These are phyloP conservation scores for Verticillium longisporum DNA, from an alignment of 2,329 filamentous ascomycete genomes.

Conservation along the genomic window DNA sequence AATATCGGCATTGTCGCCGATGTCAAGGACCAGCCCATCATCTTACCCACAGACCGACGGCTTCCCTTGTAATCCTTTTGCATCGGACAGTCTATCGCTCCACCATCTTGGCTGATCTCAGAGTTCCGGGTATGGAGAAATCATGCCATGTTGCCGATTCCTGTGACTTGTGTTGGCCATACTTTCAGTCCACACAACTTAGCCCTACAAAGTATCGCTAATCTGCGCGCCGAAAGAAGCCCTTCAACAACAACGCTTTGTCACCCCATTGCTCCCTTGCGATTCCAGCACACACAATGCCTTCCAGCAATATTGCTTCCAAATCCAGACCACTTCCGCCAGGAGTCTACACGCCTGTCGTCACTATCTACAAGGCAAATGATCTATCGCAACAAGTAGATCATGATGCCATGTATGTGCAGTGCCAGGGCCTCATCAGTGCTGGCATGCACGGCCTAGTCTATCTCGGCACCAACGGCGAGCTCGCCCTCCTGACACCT, in stretches of 20 bases:
- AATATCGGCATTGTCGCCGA: no score
- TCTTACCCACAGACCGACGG: no score
- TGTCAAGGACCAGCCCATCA: no score
- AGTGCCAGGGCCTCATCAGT: conserved; percentile 31
- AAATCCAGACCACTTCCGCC: conserved; percentile 31
- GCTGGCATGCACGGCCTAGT: conserved; percentile 39
- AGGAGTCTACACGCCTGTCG: conserved; percentile 39
- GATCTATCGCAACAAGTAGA: conserved; percentile 31
- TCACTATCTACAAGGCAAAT: conserved; percentile 36
- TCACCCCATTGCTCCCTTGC: neutral
- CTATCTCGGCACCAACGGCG: conserved; percentile 39
- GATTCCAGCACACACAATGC: conserved; percentile 13
- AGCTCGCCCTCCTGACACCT: conserved; percentile 31
- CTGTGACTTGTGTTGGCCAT: no score
- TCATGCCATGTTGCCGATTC: no score
- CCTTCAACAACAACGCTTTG: neutral
- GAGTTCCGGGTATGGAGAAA: no score
- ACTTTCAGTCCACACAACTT: no score
- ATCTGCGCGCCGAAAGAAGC: neutral
- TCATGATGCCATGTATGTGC: conserved; percentile 34
- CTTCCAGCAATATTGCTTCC: conserved; percentile 19
- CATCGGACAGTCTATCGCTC: no score
- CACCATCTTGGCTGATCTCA: no score
- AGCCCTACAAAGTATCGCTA: no score
- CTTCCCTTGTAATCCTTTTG: no score